phyloP scores from a whole-genome alignment of 257 asterid species.

The Gentiana macrophylla region DNA sequence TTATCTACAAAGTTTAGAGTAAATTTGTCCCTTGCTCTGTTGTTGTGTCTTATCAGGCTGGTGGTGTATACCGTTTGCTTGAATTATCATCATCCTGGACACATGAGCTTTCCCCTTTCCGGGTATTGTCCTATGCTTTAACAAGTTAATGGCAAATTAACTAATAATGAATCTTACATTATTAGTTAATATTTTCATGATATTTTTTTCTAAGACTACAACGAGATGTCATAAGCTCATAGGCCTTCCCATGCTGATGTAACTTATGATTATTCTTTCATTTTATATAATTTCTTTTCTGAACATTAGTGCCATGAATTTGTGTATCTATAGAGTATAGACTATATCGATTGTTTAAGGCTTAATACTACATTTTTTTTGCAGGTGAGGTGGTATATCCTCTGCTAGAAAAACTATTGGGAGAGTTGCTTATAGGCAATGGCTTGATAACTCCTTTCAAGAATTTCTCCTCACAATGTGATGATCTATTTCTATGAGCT shows the following conservation, averaged over 20 bases:
- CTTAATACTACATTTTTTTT: conserved; percentile 10
- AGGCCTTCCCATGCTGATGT: conserved; percentile 99
- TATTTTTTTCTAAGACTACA: conserved; percentile 53
- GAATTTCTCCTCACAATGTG: too few relatives aligned
- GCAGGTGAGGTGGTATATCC: conserved; percentile 96
- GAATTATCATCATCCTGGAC: conserved; percentile 95
- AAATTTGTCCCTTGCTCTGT: neutral
- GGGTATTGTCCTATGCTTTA: conserved; percentile 36
- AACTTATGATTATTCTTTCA: conserved; percentile 48
- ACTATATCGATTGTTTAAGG: conserved; percentile 5
- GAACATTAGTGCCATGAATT: neutral
- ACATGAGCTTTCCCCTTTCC: conserved; percentile 65
- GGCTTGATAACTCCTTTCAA: too few relatives aligned
- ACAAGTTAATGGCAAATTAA: conserved; percentile 3
- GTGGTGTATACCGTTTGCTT: conserved; percentile 65
- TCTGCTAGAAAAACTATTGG: conserved; percentile 99
- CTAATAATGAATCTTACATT: neutral
- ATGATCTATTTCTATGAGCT: too few relatives aligned
- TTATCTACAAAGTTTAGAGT: neutral
- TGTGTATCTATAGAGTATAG: neutral
- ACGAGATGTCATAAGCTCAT: conserved; percentile 88
- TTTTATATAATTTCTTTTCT: neutral
- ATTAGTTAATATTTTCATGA: conserved; percentile 1
- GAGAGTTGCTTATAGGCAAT: too few relatives aligned
- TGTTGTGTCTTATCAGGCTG: conserved; percentile 41